Evolutionary conservation across 768 basidiomycete species (phyloP).

Genomic region (Calocybe cyanea): DNA sequence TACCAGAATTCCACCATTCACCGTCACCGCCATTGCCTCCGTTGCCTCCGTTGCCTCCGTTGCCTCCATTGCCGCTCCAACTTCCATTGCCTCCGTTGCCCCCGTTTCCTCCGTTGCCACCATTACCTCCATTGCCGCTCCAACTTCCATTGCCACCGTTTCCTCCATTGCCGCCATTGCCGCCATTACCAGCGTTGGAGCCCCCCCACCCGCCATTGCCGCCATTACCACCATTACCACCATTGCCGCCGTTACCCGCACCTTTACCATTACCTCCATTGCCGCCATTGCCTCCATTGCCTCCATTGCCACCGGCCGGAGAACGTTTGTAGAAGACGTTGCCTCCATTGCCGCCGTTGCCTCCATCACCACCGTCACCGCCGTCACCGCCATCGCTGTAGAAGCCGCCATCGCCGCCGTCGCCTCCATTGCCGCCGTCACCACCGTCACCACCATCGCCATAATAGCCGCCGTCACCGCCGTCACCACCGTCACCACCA

Average conservation of each 20-base stretch:
- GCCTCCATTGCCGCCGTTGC: not conserved
- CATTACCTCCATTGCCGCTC: not conserved
- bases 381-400: not conserved
- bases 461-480: not conserved
- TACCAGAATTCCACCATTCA: not conserved
- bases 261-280: not conserved
- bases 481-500: not conserved
- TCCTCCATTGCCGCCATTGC: slow-evolving; percentile 3
- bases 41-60: not conserved
- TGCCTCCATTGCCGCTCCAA: not conserved
- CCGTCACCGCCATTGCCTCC: not conserved
- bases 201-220: not conserved
- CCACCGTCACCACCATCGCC: not conserved
- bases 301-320: not conserved
- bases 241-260: not conserved
- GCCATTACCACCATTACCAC: slow-evolving; percentile 3
- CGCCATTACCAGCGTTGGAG: not conserved
- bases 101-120: not conserved
- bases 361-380: slow-evolving; percentile 1
- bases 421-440: not conserved
- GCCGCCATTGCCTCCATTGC: not conserved
- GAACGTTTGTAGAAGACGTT: not conserved
- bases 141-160: not conserved
- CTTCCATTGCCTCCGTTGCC: not conserved
- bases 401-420: not conserved